A percentile compares a stretch with the other conserved stretches of the same genome.
These are phyloP conservation scores for Adansonia gregorii DNA, from an alignment of 441 rosid species.

Conservation along the genomic window DNA sequence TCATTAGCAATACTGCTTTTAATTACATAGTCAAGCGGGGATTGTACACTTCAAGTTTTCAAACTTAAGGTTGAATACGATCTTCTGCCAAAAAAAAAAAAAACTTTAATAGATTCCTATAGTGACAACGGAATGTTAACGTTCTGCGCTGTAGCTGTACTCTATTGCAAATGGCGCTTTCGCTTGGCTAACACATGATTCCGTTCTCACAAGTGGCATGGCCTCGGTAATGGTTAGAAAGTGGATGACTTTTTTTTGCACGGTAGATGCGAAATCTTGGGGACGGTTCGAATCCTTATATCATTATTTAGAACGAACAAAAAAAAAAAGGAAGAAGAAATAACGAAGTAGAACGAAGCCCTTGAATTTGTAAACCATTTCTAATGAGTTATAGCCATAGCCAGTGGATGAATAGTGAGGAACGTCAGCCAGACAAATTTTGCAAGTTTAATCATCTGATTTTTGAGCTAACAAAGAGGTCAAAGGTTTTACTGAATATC, in stretches of 20 bases:
- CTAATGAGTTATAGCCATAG: neutral
- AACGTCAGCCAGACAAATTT: neutral
- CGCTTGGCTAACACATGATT: slow-evolving; percentile 25
- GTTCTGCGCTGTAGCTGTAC: slow-evolving; percentile 28
- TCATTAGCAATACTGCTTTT: neutral
- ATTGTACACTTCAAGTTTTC: neutral
- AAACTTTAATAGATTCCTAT: slow-evolving; percentile 16
- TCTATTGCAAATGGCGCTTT: slow-evolving; percentile 22
- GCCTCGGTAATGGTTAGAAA: neutral
- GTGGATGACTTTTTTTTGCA: slow-evolving; percentile 7
- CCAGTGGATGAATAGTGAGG: neutral
- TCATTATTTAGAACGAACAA: neutral
- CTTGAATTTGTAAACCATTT: neutral
- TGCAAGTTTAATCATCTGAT: slow-evolving; percentile 7
- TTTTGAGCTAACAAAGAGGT: neutral
- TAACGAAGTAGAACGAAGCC: neutral
- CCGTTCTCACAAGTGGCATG: slow-evolving; percentile 14
- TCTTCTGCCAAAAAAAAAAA: neutral
- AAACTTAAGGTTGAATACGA: slow-evolving; percentile 14
- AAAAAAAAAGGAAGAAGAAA: neutral
- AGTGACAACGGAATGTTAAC: slow-evolving; percentile 4
- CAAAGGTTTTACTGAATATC: too few relatives aligned
- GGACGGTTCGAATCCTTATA: neutral
- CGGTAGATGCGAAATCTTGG: neutral
- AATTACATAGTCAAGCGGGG: neutral